These are phyloP conservation scores for Terfezia boudieri DNA, from an alignment of 495 filamentous ascomycete species.

Conservation along the genomic window DNA sequence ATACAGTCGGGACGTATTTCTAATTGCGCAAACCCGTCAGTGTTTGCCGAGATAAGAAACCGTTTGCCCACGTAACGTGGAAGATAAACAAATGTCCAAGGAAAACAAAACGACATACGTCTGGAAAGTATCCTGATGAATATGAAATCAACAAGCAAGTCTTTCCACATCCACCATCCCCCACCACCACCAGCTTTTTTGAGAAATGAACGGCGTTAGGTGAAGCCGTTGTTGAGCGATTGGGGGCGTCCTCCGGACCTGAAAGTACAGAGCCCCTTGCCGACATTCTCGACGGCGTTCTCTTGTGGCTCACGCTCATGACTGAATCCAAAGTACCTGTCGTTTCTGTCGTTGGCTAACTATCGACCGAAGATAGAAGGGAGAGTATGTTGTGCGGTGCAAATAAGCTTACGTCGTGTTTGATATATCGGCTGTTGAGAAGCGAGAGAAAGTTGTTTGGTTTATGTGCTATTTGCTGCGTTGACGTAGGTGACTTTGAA, in stretches of 20 bases:
- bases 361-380: no score
- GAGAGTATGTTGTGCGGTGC: no score
- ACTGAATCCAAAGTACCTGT: not conserved
- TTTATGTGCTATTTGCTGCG: no score
- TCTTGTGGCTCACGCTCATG: not conserved
- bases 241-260: not conserved
- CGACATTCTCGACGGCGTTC: not conserved
- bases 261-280: not conserved
- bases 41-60: conserved; percentile 5
- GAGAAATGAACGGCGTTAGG: conserved; percentile 65
- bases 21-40: conserved; percentile 18
- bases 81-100: not conserved
- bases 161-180: conserved; percentile 95
- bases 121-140: conserved; percentile 92
- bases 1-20: conserved; percentile 99
- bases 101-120: conserved; percentile 33
- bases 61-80: conserved; percentile 5
- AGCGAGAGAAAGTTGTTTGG: no score
- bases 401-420: no score
- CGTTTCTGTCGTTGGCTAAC: no score
- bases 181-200: conserved; percentile 97
- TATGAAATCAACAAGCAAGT: conserved; percentile 96
- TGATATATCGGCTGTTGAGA: no score
- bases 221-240: conserved; percentile 9
- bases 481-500: no score